These are phyloP conservation scores for Physcomitrellopsis africana DNA, from an alignment of 225 moss, liverwort and hornwort genomes.

Conservation along the genomic window DNA sequence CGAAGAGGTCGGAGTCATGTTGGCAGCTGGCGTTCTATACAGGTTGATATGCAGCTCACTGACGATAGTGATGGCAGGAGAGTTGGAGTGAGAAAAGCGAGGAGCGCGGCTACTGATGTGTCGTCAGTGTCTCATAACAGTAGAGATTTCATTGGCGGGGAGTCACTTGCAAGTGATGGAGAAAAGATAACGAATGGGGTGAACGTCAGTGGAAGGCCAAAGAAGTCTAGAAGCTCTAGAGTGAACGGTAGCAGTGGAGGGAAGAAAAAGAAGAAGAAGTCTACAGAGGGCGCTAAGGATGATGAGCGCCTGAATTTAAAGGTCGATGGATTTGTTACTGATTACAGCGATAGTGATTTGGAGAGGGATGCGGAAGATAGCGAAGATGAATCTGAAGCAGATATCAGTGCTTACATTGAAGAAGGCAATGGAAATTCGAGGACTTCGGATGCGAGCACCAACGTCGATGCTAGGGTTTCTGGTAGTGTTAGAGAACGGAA, in stretches of 20 bases:
- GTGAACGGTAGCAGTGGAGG: conserved; percentile 40
- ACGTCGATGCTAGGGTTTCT: conserved; percentile 39
- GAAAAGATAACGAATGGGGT: conserved; percentile 35
- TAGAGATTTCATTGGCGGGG: background rate
- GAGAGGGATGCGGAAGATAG: conserved; percentile 44
- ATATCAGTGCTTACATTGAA: conserved; percentile 15
- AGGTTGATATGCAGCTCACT: conserved; percentile 42
- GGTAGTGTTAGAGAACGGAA: conserved; percentile 32
- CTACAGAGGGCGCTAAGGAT: conserved; percentile 32
- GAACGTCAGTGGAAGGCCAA: conserved; percentile 39
- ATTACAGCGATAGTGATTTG: conserved; percentile 45
- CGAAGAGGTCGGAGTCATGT: conserved; percentile 28
- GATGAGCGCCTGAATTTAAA: conserved; percentile 35
- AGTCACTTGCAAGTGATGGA: background rate
- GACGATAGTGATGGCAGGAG: conserved; percentile 42
- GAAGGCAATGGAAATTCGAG: conserved; percentile 2
- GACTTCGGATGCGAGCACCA: conserved; percentile 11
- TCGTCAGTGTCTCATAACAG: conserved; percentile 21
- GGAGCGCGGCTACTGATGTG: conserved; percentile 15
- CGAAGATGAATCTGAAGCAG: conserved; percentile 35
- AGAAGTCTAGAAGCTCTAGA: conserved; percentile 27
- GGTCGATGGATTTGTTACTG: conserved; percentile 41
- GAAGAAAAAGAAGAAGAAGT: conserved; percentile 43
- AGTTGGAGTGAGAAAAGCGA: conserved; percentile 35
- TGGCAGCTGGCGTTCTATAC: conserved; percentile 36